Evolutionary conservation across 345 rosid genomes (phyloP).

Genomic region (Citrus unshiu): DNA sequence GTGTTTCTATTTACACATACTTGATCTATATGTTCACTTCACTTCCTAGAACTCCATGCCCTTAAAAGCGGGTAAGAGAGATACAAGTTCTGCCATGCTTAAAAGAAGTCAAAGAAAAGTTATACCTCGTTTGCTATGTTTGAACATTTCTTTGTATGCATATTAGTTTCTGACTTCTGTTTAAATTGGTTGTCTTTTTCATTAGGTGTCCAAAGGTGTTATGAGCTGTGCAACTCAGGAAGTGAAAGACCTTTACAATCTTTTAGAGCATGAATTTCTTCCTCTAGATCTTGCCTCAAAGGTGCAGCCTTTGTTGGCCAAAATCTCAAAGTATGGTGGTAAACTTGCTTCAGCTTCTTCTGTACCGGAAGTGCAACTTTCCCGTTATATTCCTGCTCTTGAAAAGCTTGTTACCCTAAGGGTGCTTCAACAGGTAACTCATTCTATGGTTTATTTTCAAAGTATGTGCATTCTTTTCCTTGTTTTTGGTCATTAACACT

Average conservation of each 20-base stretch:
- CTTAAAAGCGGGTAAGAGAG: neutral
- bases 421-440: constrained; percentile 83
- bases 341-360: constrained; percentile 90
- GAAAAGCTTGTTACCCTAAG: constrained; percentile 89
- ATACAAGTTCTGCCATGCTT: neutral
- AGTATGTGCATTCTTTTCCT: neutral
- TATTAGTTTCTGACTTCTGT: neutral
- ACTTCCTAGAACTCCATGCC: neutral
- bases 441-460: constrained; percentile 9
- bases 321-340: constrained; percentile 83
- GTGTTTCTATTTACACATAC: neutral
- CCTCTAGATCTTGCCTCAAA: constrained; percentile 82
- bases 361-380: constrained; percentile 81
- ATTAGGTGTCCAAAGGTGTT: constrained; percentile 84
- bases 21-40: neutral
- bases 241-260: constrained; percentile 89
- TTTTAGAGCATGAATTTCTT: constrained; percentile 84
- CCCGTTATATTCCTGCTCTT: constrained; percentile 74
- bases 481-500: neutral
- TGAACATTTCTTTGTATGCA: neutral
- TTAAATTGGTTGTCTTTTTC: constrained; percentile 7
- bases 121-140: neutral
- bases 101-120: neutral
- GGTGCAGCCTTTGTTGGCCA: constrained; percentile 70
- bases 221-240: constrained; percentile 94